phyloP scores from a whole-genome alignment of 2,329 filamentous ascomycete species.

The Curvularia hawaiiensis region DNA sequence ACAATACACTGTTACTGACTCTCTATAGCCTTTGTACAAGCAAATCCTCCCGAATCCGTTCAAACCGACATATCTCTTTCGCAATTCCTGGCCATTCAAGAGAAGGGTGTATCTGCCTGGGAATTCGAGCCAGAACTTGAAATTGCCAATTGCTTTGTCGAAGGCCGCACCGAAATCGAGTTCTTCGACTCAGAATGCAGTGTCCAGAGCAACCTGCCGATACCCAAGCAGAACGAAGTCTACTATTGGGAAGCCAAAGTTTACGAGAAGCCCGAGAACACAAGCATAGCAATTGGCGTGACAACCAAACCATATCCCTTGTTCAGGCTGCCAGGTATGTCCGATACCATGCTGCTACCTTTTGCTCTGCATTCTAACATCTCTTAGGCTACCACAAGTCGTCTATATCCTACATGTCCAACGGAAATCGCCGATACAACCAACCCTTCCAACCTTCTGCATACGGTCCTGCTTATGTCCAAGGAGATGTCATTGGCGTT shows the following conservation, averaged over 20 bases:
- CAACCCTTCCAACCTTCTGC: slow-evolving; percentile 82
- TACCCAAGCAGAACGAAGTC: slow-evolving; percentile 98
- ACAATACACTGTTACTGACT: slow-evolving; percentile 13
- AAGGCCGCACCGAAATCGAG: slow-evolving; percentile 94
- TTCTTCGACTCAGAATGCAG: slow-evolving; percentile 99
- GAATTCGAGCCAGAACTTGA: slow-evolving; percentile 99
- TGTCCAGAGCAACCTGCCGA: slow-evolving; percentile 93
- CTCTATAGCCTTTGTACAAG: slow-evolving; percentile 81
- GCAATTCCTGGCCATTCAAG: slow-evolving; percentile 96
- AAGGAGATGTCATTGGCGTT: slow-evolving; percentile 94
- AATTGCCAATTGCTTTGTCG: slow-evolving; percentile 98
- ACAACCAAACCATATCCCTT: slow-evolving; percentile 96
- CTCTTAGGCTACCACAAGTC: slow-evolving; percentile 82
- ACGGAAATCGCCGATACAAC: slow-evolving; percentile 85
- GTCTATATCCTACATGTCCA: slow-evolving; percentile 89
- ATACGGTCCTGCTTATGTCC: slow-evolving; percentile 84
- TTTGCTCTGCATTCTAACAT: slow-evolving; percentile 23
- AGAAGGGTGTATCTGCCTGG: slow-evolving; percentile 99
- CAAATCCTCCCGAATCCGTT: slow-evolving; percentile 91
- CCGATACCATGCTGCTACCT: not conserved
- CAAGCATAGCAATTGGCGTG: slow-evolving; percentile 87
- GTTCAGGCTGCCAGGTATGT: slow-evolving; percentile 87
- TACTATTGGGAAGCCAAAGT: slow-evolving; percentile 99
- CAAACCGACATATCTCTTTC: slow-evolving; percentile 97
- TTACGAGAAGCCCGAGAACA: slow-evolving; percentile 93